Percentiles rank a stretch among this genome's conserved stretches.
Evolutionary conservation across 192 early-diverging fungal species (phyloP).

Genomic region (Linnemannia zychae): DNA sequence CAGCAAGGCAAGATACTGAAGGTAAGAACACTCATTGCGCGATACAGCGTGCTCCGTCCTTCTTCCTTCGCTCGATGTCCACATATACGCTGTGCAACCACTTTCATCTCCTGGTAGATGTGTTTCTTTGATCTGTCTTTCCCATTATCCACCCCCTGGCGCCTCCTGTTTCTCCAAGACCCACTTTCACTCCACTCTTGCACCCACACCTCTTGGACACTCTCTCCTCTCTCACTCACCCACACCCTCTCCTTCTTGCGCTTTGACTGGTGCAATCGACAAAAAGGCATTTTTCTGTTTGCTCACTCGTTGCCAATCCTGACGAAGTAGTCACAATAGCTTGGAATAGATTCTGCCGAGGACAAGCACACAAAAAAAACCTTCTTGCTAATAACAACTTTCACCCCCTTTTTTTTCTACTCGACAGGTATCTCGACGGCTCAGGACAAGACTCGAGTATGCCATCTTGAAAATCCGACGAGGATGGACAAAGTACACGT

Average conservation of each 20-base stretch:
- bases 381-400: not conserved
- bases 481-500: conserved; percentile 54
- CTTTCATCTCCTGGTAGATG: too few species aligned
- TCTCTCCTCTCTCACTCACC: not conserved
- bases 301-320: not conserved
- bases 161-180: not conserved
- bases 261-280: not conserved
- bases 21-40: conserved; percentile 29
- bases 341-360: conserved; percentile 2
- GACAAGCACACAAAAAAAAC: not conserved
- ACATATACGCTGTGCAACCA: not conserved
- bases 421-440: conserved; percentile 38
- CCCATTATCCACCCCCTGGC: not conserved
- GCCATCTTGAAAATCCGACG: conserved; percentile 51
- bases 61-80: not conserved
- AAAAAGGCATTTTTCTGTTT: not conserved
- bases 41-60: too few species aligned
- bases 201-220: not conserved
- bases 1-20: conserved; percentile 35
- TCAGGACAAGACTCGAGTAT: conserved; percentile 51
- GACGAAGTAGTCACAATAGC: not conserved
- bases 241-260: not conserved
- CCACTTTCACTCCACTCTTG: not conserved
- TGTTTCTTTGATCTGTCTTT: not conserved
- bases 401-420: conserved; percentile 11